Conservation (phyloP, 2,329 filamentous ascomycete genomes). For the Purpureocillium takamizusanense region DNA sequence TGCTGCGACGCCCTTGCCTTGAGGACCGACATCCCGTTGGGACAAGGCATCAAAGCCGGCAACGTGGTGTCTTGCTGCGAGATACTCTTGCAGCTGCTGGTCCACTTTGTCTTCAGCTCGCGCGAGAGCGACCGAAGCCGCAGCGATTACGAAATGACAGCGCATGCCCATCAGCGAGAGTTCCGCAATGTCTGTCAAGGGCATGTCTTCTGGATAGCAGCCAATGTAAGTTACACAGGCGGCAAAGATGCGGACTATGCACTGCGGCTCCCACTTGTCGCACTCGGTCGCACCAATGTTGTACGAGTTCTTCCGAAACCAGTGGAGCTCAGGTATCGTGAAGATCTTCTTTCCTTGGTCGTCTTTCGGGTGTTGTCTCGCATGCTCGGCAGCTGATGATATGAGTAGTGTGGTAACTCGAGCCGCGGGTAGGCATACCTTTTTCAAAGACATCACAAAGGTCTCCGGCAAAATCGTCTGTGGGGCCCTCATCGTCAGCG, state of each 20-base stretch:
- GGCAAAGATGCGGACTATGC: slow-evolving; percentile 47
- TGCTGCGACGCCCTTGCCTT: slow-evolving; percentile 32
- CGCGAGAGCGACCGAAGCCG: slow-evolving; percentile 41
- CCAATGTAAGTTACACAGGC: slow-evolving; percentile 43
- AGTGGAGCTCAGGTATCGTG: slow-evolving; percentile 59
- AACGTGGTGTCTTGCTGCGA: slow-evolving; percentile 51
- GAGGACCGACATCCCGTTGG: slow-evolving; percentile 25
- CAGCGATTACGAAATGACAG: slow-evolving; percentile 59
- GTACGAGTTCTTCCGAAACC: slow-evolving; percentile 78
- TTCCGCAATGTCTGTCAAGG: slow-evolving; percentile 32
- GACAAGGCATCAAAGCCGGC: slow-evolving; percentile 43
- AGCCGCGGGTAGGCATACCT: slow-evolving; percentile 20
- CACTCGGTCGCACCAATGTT: slow-evolving; percentile 61
- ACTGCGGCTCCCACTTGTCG: slow-evolving; percentile 40
- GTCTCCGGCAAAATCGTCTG: slow-evolving; percentile 28
- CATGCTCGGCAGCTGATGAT: slow-evolving; percentile 15
- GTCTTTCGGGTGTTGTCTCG: slow-evolving; percentile 25
- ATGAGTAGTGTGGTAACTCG: slow-evolving; percentile 5
- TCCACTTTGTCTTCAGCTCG: slow-evolving; percentile 40
- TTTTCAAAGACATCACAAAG: slow-evolving; percentile 42
- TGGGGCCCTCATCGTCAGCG: slow-evolving; percentile 6
- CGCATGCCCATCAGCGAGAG: slow-evolving; percentile 53
- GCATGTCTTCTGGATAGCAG: slow-evolving; percentile 38
- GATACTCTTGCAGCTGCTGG: slow-evolving; percentile 50
- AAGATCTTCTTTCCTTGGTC: slow-evolving; percentile 41